These are phyloP conservation scores for Naumovozyma baii DNA, from an alignment of 805 yeast species.

Conservation along the genomic window DNA sequence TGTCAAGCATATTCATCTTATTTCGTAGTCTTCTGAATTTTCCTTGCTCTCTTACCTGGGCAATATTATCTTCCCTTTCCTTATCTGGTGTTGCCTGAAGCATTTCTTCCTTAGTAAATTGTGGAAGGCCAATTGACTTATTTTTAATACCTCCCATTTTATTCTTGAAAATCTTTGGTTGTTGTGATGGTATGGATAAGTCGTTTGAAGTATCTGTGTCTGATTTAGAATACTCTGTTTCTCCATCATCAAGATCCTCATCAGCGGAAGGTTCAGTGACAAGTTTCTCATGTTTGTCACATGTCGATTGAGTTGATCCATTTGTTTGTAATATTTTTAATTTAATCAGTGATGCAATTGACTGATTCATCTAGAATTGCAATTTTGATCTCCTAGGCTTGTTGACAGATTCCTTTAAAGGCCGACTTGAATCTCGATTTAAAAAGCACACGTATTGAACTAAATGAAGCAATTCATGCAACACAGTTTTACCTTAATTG, in stretches of 20 bases:
- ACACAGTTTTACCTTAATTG: too few species aligned
- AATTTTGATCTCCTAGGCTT: too few species aligned
- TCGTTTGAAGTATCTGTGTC: not conserved
- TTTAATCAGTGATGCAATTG: slow-evolving; percentile 17
- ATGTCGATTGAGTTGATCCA: not conserved
- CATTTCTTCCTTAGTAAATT: too few species aligned
- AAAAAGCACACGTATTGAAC: too few species aligned
- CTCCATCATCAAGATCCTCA: not conserved
- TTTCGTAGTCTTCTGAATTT: slow-evolving; percentile 16
- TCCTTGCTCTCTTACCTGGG: slow-evolving; percentile 5
- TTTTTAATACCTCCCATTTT: not conserved
- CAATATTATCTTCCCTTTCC: not conserved
- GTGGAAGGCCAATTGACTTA: too few species aligned
- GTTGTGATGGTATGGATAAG: not conserved
- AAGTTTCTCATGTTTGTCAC: too few species aligned
- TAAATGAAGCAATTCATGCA: too few species aligned
- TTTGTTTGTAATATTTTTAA: slow-evolving; percentile 13
- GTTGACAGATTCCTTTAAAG: too few species aligned
- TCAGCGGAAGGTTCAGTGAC: not conserved
- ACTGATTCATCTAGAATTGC: slow-evolving; percentile 16
- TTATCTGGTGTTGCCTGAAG: not conserved
- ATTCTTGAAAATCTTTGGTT: not conserved
- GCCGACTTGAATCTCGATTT: too few species aligned
- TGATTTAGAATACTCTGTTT: not conserved
- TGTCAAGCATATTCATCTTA: slow-evolving; percentile 18